phyloP scores from a whole-genome alignment of 805 yeast genomes.

The Phaffomyces thermotolerans region DNA sequence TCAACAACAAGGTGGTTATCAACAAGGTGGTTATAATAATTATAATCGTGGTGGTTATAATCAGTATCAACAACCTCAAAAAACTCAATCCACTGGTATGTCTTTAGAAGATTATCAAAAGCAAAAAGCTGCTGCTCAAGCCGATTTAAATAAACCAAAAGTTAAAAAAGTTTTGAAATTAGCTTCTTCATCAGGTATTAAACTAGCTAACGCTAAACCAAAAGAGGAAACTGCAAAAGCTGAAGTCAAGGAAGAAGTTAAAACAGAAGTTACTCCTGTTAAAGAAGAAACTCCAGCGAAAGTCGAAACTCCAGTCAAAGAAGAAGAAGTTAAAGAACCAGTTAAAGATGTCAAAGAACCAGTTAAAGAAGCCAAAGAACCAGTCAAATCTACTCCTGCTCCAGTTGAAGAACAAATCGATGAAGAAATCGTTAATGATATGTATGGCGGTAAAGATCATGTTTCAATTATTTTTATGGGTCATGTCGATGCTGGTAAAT shows the following conservation, averaged over 20 bases:
- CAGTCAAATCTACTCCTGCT: conserved; percentile 20
- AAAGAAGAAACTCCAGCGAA: too few species aligned
- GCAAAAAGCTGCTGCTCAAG: conserved; percentile 33
- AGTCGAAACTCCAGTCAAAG: too few species aligned
- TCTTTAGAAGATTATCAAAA: conserved; percentile 78
- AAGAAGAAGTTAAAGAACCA: too few species aligned
- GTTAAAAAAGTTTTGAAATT: conserved; percentile 66
- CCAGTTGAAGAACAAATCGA: conserved; percentile 65
- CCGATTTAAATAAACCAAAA: conserved; percentile 35
- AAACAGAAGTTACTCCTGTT: too few species aligned
- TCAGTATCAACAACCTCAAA: conserved; percentile 20
- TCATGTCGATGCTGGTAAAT: conserved; percentile 99
- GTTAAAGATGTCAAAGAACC: too few species aligned
- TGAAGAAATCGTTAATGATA: conserved; percentile 78
- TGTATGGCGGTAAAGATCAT: conserved; percentile 98
- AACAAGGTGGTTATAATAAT: conserved; percentile 16
- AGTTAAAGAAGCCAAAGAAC: not conserved
- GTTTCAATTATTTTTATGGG: conserved; percentile 98
- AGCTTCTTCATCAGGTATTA: conserved; percentile 58
- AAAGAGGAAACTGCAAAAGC: conserved; percentile 26
- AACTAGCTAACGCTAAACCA: conserved; percentile 41
- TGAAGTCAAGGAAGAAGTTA: conserved; percentile 11
- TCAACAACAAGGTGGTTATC: conserved; percentile 9
- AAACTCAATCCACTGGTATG: conserved; percentile 45
- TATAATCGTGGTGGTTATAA: conserved; percentile 15